Evolutionary conservation across 2,329 filamentous ascomycete species (phyloP), one percentile per base, ranked within the genome.

Genomic region (Colletotrichum navitas): DNA sequence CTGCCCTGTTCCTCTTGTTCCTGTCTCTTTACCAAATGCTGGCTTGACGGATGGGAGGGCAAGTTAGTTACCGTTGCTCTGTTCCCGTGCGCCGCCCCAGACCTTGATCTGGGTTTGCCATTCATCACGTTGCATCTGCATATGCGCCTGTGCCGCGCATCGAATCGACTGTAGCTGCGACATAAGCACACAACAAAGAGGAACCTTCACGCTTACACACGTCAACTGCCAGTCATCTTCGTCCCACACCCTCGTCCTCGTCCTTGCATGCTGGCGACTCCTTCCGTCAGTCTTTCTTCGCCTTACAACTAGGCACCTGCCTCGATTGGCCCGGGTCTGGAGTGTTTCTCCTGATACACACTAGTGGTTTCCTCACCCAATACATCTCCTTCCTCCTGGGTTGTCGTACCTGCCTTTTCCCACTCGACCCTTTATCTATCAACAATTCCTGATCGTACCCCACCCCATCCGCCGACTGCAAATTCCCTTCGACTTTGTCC

Each of bases 321-420:
- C 62, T 58, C 45, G 21, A 39, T 49, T 47, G 49, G 34, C 60
- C 56, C 49, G 21, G 54, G 41, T 32, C 39, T 68, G 18, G 45
- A 21, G 36, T 59, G 43, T 63, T 47, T 54, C 58, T 49, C 60
- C 43, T 68, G 60, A 72, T 52, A 68, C 68, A 62, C 56, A 62
- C 56, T 72, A 60, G 72, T 61, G 49, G 39, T 26, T 52, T 73
- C 58, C 43, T 43, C 49, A 29, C 14, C 43, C 49, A 43, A 24
- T 24, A 29, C 43, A 55, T 34, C 58, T 59, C 70, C 39, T 63
- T 32, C 56, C 62, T 71, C 34, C 41, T 49, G 16, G 24, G 14
- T 36, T 21, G 34, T 56, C 56, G 63, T 49, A 32, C 59, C 59
- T 68, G 29, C 59, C 59, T 45, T 34, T 26, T 67, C 5, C 5